Base-by-base conservation (phyloP, 23 red algal species). In the Gracilaria vermiculophylla region DNA sequence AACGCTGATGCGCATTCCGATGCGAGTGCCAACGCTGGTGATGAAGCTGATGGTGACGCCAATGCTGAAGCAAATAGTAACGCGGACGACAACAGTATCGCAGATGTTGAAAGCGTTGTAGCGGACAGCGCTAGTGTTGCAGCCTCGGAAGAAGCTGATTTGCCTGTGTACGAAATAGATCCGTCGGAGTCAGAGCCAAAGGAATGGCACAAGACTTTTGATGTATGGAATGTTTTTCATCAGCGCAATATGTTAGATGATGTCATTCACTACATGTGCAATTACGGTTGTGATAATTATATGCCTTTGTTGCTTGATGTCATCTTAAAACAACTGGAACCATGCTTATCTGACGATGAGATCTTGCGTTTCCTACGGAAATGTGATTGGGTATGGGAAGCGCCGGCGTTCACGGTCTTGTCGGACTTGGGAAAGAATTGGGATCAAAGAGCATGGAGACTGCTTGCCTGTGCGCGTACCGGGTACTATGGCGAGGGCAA, bases 181-280 rank as follows among this genome's bases (percentile, higher is more conserved):
- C 78, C 78, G n/a, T 36, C 28, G 7, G 54, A 60, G 15, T 45
- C 78, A 20, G 36, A 82, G 14, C 36, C 41, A 0, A 60, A 82
- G 78, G 78, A 82, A 60, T 82, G 78, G 78, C 78, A 82, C 37
- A 57, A 61, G 56, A 64, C 54, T 60, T 82, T 82, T 82, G 55
- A 82, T 64, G 37, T 82, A 21, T 82, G 78, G 78, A 60, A 64
- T 11, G 78, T 82, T 10, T 82, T 82, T 62, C 60, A 64, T 60
- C 78, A 82, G 21, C 78, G 60, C 27, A 82, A 62, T 32, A 82
- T 82, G 78, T 64, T 82, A 39, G 54, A 64, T 16, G 25, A 64
- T 14, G 54, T 82, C 42, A 64, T 82, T 58, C 78, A 82, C 31
- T 82, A 45, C n/a, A 64, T 82, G 77, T 82, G 55, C 16, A 82